Evolutionary conservation across 2,329 filamentous ascomycete species (phyloP), one percentile per base, ranked within the genome.

Genomic region (Fusarium veterinarium): DNA sequence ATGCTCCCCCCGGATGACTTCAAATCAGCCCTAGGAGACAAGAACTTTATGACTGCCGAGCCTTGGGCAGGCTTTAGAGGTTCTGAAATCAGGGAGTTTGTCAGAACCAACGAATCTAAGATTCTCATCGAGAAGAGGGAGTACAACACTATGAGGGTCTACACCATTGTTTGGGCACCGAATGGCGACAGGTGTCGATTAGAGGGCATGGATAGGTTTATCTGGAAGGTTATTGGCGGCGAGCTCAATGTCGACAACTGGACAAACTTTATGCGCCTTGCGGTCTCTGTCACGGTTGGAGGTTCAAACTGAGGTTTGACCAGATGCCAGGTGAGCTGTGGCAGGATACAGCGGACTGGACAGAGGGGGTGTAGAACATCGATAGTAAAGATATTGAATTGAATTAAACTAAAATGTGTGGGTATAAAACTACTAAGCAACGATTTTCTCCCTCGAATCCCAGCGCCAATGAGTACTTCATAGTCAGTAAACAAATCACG

Each of bases 361-460:
- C 25, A 25, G 25, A 25, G 25, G 25, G 25, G 25, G 25, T 25
- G 25, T 25, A 25, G 25, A 25, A 25, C 25, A 31, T 49, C 11
- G 3, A 49, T 23, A 33, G 30, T 7, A 19, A 10, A 8, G 8
- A 13, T 8, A 14, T 19, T 4, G 14, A 11, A 35, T 4, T 14
- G 0, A 30, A 19, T 3, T 14, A 8, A 51, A 25, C 17, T 51
- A 6, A 8, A 6, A 4, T 6, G 0, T 14, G 1, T 25, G 48
- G 48, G 48, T 51, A 51, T 51, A 25, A 20, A 51, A 11, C 31
- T 51, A 51, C 8, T 14, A 35, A 35, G 30, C 3, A 25, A 35
- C n/a, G 33, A 25, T 20, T 25, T 51, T 20, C 3, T 9, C 0
- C 19, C 12, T 11, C 5, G 1, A 35, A 25, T 25, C 8, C 31